Evolutionary conservation across 164 flowering plant genomes (phyloP), one percentile per base, ranked within the genome.

Genomic region (Malania oleifera): DNA sequence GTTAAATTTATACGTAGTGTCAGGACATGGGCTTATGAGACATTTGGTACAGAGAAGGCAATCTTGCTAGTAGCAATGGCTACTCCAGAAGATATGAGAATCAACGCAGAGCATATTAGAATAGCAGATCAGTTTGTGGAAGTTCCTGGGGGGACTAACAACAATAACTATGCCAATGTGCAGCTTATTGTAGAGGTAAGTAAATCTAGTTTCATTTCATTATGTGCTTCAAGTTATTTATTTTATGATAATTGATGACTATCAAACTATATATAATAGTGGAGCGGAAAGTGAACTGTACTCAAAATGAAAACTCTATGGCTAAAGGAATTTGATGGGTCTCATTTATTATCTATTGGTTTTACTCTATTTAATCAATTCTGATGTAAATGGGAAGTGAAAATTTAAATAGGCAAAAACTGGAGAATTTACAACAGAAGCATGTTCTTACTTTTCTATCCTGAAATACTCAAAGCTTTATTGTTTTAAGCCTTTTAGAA

Each of bases 141-240:
- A 82, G 99, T 95, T 61, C 96, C 99, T 40, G 96, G 98, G 29
- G 99, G 99, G 60, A 95, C 99, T 26, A 95, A 95, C 78, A 95
- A 95, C 57, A 95, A 95, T 64, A 95, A 95, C 70, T 95, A 95
- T 67, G 98, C 98, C n/a, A 95, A 95, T 78, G 99, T 95, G 80
- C 99, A 95, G 70, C 98, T 95, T 64, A 95, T 95, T 68, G 89
- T 91, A 19, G 99, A 95, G 99, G 99, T 95, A 31, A 34, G 83
- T 62, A 22, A 19, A 11, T 52, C 26, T 28, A 24, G 23, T 44
- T 24, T 60, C n/a, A n/a, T 12, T 4, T 27, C 23, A 24, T 37
- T 18, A 48, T 26, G 27, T 26, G 15, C 7, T 14, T 45, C 24
- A n/a, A 25, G 12, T 31, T 13, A 8, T 57, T 31, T 14, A 8